Conservation (phyloP, 768 basidiomycete genomes). For the Wakefieldia striispora region DNA sequence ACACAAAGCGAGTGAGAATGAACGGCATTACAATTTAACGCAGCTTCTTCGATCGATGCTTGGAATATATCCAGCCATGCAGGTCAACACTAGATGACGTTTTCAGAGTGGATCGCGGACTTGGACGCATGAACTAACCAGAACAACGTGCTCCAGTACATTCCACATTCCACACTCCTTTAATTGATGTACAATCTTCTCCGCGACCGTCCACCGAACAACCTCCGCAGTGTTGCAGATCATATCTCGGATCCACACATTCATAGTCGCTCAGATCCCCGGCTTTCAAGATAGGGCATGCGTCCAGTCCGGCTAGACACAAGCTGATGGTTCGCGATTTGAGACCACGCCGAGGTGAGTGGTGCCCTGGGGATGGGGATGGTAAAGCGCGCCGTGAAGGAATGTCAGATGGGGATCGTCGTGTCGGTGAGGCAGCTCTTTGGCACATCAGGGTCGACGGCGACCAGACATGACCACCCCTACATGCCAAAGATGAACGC, state of each 20-base stretch:
- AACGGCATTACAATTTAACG: conserved; percentile 7
- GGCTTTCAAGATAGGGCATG: conserved; percentile 52
- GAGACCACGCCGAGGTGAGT: conserved; percentile 25
- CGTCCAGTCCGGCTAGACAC: conserved; percentile 54
- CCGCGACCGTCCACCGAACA: conserved; percentile 63
- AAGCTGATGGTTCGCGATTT: conserved; percentile 39
- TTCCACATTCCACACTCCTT: conserved; percentile 65
- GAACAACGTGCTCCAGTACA: conserved; percentile 56
- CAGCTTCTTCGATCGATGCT: conserved; percentile 13
- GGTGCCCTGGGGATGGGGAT: conserved; percentile 29
- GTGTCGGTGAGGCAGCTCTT: conserved; percentile 28
- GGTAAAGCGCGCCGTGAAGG: conserved; percentile 35
- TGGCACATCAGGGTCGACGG: conserved; percentile 41
- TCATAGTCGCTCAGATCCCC: conserved; percentile 47
- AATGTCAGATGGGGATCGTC: not conserved
- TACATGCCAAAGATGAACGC: conserved; percentile 30
- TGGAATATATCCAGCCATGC: conserved; percentile 11
- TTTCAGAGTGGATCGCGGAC: not conserved
- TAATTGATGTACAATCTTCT: conserved; percentile 68
- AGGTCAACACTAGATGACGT: conserved; percentile 9
- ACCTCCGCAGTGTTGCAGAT: conserved; percentile 76
- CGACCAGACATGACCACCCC: conserved; percentile 46
- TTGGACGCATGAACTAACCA: conserved; percentile 37
- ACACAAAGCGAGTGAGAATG: not conserved
- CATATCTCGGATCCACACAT: conserved; percentile 59